Base-by-base conservation (phyloP, 805 yeast genomes). In the Nakazawaea anatomiae region DNA sequence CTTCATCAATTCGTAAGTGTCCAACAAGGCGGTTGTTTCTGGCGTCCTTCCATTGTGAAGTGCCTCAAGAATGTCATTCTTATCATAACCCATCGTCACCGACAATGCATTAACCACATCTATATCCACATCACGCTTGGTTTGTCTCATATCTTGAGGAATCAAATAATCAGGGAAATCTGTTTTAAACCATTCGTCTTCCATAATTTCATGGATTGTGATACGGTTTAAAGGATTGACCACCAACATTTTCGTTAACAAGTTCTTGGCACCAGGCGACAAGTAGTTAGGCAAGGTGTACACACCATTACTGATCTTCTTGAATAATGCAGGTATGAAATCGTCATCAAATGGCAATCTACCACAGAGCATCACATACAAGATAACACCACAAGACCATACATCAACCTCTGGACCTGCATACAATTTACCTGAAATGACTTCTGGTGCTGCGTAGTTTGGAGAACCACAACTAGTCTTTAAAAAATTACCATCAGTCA, bases 351-450 rank as follows among this genome's bases (percentile, higher is more conserved):
- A 91, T 11, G 98, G 98, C 60, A 91, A 76, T 59, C 97, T 76
- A 39, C 98, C 97, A 68, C 97, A 91, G 48, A 92, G 75, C 97
- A 91, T 91, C 49, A 91, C 98, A 60, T 91, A 92, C 50, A 91
- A 73, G 45, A 92, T 90, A 39, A 92, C 97, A 60, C 98, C 98
- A 63, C 96, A 87, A 0, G 96, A 87, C 98, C 98, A 91, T 50
- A 91, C 97, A 67, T 91, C 98, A 45, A 92, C 97, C 68, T 92
- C 97, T 3, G 98, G 97, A 8, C 98, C 98, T 2, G 97, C 98
- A 60, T 91, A 92, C 49, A 92, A 75, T 65, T 92, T 89, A 36
- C 97, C 97, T 54, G 91, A 82, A 52, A 91, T 91, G 31, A 91
- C 97, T 68, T 91, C 98, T 1, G 98, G 98, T 0, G 98, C 97